Percentiles rank a stretch among this genome's conserved stretches.
phyloP scores from a whole-genome alignment of 1,284 basidiomycete species.

The Termitomyces sp. region DNA sequence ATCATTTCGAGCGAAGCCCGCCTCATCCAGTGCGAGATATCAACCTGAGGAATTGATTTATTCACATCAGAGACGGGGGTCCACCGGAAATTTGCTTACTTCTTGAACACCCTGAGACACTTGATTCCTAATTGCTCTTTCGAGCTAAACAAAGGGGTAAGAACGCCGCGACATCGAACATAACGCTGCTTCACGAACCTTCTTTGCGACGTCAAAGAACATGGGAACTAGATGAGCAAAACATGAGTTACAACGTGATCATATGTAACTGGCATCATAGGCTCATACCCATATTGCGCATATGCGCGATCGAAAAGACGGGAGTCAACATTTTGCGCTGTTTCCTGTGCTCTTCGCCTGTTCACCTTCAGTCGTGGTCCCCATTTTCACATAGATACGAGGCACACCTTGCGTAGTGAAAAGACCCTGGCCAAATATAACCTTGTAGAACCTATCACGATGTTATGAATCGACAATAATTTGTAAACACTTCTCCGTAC shows the following conservation, averaged over 20 bases:
- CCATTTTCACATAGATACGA: background rate
- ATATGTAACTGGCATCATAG: background rate
- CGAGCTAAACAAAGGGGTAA: constrained; percentile 15
- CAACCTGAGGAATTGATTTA: constrained; percentile 18
- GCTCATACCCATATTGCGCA: constrained; percentile 29
- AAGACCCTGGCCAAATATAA: constrained; percentile 26
- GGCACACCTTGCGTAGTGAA: constrained; percentile 21
- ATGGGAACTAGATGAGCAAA: constrained; percentile 22
- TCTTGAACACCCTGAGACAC: constrained; percentile 21
- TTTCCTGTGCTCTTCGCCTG: constrained; percentile 27
- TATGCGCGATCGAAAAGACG: constrained; percentile 29
- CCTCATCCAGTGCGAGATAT: constrained; percentile 26
- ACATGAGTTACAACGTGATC: background rate
- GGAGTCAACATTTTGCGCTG: constrained; percentile 32
- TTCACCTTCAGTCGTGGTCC: background rate
- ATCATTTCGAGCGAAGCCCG: constrained; percentile 29
- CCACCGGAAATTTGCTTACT: constrained; percentile 8
- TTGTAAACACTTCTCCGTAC: constrained; percentile 14
- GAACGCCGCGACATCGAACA: background rate
- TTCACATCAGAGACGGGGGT: background rate
- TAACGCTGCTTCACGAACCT: constrained; percentile 13
- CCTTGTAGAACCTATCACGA: constrained; percentile 15
- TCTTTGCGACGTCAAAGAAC: constrained; percentile 26
- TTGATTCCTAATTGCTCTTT: constrained; percentile 17
- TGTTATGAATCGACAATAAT: background rate